These are phyloP conservation scores for Gymnopilus junonius DNA, from an alignment of 768 basidiomycete genomes.

Conservation along the genomic window DNA sequence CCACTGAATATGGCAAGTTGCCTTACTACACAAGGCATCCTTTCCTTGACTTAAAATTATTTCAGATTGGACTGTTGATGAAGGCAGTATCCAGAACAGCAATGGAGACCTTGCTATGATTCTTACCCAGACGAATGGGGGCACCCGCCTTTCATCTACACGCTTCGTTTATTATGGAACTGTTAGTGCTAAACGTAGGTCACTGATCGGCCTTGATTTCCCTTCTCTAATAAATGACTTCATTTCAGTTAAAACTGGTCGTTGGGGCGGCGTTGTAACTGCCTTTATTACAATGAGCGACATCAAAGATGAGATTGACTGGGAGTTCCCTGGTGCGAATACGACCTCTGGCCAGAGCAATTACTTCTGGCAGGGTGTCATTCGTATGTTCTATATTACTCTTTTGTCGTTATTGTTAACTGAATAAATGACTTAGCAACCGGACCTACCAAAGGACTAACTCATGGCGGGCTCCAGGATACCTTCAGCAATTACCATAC, in stretches of 20 bases:
- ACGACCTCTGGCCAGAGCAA: constrained; percentile 78
- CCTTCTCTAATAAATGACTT: background rate
- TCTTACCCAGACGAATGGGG: constrained; percentile 72
- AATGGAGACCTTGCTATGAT: constrained; percentile 72
- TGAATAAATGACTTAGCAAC: constrained; percentile 28
- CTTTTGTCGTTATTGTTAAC: background rate
- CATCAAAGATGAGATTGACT: constrained; percentile 86
- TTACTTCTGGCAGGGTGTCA: constrained; percentile 76
- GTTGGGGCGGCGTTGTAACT: constrained; percentile 81
- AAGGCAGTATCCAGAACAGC: constrained; percentile 67
- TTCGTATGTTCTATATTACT: constrained; percentile 49
- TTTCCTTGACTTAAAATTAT: background rate
- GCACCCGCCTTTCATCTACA: constrained; percentile 79
- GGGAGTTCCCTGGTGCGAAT: constrained; percentile 76
- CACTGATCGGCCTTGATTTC: background rate
- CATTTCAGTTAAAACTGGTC: constrained; percentile 70
- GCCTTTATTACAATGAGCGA: constrained; percentile 88
- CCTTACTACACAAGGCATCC: background rate
- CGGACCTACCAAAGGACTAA: constrained; percentile 50
- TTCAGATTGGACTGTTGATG: constrained; percentile 73
- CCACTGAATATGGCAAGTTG: constrained; percentile 60
- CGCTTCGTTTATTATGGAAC: constrained; percentile 83
- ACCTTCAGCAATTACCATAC: constrained; percentile 77
- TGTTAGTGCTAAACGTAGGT: constrained; percentile 64
- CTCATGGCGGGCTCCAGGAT: constrained; percentile 54